Conservation (phyloP, 805 yeast genomes). For the Pichia nanzhaoensis region DNA sequence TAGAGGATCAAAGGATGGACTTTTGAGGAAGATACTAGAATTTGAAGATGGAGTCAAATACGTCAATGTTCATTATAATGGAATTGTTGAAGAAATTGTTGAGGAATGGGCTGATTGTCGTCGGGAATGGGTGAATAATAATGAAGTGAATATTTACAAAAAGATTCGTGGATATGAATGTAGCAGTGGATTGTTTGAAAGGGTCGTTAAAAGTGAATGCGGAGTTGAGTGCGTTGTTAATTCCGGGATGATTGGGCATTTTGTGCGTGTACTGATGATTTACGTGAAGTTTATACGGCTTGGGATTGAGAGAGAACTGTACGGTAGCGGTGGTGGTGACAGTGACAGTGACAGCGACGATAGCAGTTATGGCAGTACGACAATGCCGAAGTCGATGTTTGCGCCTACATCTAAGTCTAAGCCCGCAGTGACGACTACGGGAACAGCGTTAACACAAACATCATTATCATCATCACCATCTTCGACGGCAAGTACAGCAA, state of each 20-base stretch:
- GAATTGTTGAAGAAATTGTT: constrained; percentile 4
- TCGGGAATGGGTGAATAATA: constrained; percentile 2
- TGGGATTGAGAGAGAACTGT: constrained; percentile 4
- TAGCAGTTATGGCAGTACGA: neutral
- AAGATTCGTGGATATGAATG: constrained; percentile 1
- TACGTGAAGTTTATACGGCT: neutral
- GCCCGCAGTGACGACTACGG: too few species aligned
- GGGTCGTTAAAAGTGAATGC: neutral
- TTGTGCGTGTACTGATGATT: constrained; percentile 1
- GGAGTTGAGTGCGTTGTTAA: constrained; percentile 3
- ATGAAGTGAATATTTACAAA: neutral
- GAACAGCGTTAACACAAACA: too few species aligned
- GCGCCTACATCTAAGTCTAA: too few species aligned
- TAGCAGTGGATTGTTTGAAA: constrained; percentile 1
- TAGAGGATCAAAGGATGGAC: neutral
- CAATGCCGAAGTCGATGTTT: neutral
- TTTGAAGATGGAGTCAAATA: constrained; percentile 5
- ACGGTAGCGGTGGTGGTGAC: neutral
- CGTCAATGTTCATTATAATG: neutral
- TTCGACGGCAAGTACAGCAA: too few species aligned
- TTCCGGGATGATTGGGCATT: constrained; percentile 6
- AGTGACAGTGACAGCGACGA: neutral
- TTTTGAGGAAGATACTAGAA: neutral
- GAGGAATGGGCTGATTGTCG: constrained; percentile 6
- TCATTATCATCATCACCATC: too few species aligned